Conservation (phyloP, 352 stramenopile genomes). For the Pilasporangium apinafurcum region DNA sequence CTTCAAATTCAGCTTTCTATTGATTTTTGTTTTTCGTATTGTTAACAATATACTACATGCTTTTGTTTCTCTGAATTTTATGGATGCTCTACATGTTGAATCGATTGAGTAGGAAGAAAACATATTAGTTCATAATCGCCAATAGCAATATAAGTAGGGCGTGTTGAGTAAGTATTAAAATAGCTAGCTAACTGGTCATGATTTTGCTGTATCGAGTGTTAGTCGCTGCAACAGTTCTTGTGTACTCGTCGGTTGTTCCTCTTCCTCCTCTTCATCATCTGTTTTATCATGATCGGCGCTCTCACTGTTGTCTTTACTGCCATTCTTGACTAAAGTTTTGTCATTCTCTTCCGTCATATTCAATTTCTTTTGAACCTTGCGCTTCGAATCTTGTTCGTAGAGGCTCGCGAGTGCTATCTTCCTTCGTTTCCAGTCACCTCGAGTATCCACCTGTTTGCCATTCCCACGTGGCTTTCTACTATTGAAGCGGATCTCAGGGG, state of each 20-base stretch:
- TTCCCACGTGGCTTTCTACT: too few species aligned
- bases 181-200: neutral
- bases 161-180: neutral
- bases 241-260: constrained; percentile 10
- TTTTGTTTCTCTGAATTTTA: too few species aligned
- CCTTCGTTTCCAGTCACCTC: constrained; percentile 52
- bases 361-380: constrained; percentile 12
- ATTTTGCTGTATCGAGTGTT: constrained; percentile 16
- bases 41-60: too few species aligned
- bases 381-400: constrained; percentile 16
- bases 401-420: constrained; percentile 32
- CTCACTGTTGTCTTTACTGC: constrained; percentile 20
- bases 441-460: constrained; percentile 35
- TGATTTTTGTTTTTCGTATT: neutral
- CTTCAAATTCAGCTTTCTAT: constrained; percentile 6
- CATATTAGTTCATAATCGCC: too few species aligned
- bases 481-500: constrained; percentile 75
- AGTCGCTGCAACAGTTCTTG: constrained; percentile 53
- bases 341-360: constrained; percentile 14
- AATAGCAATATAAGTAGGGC: too few species aligned
- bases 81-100: too few species aligned
- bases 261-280: constrained; percentile 6
- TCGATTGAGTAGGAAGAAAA: too few species aligned
- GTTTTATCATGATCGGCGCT: constrained; percentile 26
- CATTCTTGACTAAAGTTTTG: constrained; percentile 18